A percentile compares a stretch with the other conserved stretches of the same genome.
These are phyloP conservation scores for Tricladium varicosporioides DNA, from an alignment of 2,329 filamentous ascomycete species.

Conservation along the genomic window DNA sequence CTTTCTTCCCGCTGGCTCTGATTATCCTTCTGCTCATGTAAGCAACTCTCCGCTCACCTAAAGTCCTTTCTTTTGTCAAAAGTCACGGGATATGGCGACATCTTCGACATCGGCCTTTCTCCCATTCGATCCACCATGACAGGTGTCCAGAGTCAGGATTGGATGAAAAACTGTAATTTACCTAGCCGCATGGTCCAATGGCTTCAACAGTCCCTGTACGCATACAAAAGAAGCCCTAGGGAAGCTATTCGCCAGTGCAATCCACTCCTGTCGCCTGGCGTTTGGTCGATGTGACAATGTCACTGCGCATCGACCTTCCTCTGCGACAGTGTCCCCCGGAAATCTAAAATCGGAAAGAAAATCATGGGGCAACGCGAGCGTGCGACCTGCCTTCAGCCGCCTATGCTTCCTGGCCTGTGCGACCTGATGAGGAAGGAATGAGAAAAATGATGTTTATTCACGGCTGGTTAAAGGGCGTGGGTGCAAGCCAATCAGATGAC, in stretches of 20 bases:
- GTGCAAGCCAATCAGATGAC: not conserved
- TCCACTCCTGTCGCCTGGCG: not conserved
- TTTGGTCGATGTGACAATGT: not conserved
- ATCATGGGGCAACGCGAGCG: not conserved
- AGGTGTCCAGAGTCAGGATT: not conserved
- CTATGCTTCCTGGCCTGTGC: not conserved
- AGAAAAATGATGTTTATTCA: not conserved
- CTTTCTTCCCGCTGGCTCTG: no score
- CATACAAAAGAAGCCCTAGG: not conserved
- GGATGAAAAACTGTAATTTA: not conserved
- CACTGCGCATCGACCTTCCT: not conserved
- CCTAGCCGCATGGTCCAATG: no score
- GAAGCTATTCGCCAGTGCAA: not conserved
- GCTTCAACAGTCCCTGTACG: not conserved
- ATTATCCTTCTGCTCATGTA: not conserved
- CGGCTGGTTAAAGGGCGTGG: not conserved
- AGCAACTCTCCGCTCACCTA: not conserved
- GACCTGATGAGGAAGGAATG: not conserved
- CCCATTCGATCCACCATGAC: not conserved
- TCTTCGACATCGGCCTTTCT: not conserved
- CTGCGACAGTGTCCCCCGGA: not conserved
- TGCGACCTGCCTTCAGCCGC: not conserved
- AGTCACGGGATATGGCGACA: constrained; percentile 12
- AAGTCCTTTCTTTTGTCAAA: not conserved
- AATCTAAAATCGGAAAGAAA: not conserved